These are phyloP conservation scores for Penicillium waksmanii DNA, from an alignment of 495 filamentous ascomycete species.

Conservation along the genomic window DNA sequence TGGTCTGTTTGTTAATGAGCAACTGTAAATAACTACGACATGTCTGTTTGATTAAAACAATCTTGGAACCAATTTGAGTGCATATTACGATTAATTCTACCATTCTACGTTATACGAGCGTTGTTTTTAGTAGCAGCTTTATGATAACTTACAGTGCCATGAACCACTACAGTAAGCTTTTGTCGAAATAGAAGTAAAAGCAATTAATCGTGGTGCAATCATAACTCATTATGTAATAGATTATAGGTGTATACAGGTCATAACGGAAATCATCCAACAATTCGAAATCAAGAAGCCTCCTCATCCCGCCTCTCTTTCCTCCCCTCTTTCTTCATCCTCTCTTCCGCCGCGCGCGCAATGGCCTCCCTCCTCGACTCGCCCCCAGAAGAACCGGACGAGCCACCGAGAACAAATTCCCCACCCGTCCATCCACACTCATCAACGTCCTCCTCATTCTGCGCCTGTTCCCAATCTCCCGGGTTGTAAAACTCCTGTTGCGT, in stretches of 20 bases:
- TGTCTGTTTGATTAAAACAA: not conserved
- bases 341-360: conserved; percentile 74
- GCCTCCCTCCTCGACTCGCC: conserved; percentile 66
- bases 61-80: not conserved
- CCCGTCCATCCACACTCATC: conserved; percentile 88
- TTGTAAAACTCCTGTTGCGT: conserved; percentile 73
- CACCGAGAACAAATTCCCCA: conserved; percentile 83
- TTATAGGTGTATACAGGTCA: conserved; percentile 1
- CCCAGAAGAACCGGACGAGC: conserved; percentile 38
- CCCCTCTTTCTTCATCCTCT: conserved; percentile 63
- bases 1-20: conserved; percentile 81
- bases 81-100: not conserved
- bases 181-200: not conserved
- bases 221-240: not conserved
- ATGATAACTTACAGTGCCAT: no score
- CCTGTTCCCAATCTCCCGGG: conserved; percentile 56
- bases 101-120: not conserved
- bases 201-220: not conserved
- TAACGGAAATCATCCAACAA: not conserved
- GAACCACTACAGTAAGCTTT: not conserved
- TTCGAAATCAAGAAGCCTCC: conserved; percentile 10
- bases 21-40: conserved; percentile 41
- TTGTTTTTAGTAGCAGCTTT: no score
- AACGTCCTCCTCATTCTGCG: conserved; percentile 53
- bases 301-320: conserved; percentile 40